Evolutionary conservation across 2,329 filamentous ascomycete genomes (phyloP), one percentile per base, ranked within the genome.

Genomic region (Botryotinia calthae): DNA sequence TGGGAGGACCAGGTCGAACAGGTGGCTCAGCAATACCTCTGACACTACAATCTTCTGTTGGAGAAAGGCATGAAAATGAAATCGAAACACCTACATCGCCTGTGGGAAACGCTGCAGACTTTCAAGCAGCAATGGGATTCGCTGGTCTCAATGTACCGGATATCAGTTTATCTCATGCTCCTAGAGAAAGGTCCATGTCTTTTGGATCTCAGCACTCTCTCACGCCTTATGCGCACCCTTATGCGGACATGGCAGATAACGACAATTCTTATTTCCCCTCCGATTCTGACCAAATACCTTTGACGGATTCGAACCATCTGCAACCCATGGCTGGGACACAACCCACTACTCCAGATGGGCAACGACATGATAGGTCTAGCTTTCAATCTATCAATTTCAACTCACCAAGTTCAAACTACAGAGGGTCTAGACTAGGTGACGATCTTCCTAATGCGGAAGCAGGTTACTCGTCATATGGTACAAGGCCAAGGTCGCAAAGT

Each of bases 361-460:
- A 84, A 74, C 80, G 82, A 58, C 83, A 85, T 74, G 85, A 87
- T 64, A 85, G 86, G 79, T 83, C 82, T 77, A 85, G 85, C 74
- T 85, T 85, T 73, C 85, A 87, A 64, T 88, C 86, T 75, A 84
- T 88, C 62, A 84, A 84, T 58, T 89, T 89, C 76, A 80, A 85
- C 61, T 77, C 75, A 6, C 76, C 80, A 5, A 75, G 77, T 34
- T 83, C 81, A 28, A 77, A 79, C 51, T 81, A 82, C 59, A 80
- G 82, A 44, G 82, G 79, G n/a, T 84, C 86, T 31, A 84, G 85
- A 72, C 82, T 89, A 48, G 88, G 88, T n/a, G 89, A 91, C 80
- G 86, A 91, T 79, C 81, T 90, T 66, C 83, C 82, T 10, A 83
- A 86, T 73, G 79, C 91, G 64, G 93, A 95, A 81, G 85, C 86